phyloP scores from a whole-genome alignment of 345 rosid genomes.

The Gossypium turneri region DNA sequence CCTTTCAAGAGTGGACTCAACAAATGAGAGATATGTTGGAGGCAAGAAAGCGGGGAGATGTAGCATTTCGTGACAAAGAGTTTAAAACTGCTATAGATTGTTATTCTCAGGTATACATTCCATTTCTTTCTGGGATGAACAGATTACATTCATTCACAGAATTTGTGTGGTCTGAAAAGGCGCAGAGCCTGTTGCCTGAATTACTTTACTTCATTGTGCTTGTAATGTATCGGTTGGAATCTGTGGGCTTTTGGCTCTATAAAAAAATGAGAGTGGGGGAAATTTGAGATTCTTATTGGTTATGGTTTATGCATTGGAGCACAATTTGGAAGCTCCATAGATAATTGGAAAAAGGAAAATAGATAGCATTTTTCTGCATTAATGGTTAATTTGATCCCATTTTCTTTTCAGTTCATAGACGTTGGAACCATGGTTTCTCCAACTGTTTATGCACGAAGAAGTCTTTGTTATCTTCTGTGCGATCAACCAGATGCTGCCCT shows the following conservation, averaged over 20 bases:
- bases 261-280: slow-evolving; percentile 1
- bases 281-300: background rate
- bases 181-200: background rate
- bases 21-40: slow-evolving; percentile 85
- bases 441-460: slow-evolving; percentile 72
- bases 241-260: background rate
- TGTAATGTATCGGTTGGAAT: background rate
- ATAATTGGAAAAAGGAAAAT: background rate
- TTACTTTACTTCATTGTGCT: background rate
- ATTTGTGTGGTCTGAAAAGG: background rate
- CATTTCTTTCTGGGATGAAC: background rate
- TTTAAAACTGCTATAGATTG: slow-evolving; percentile 68
- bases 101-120: slow-evolving; percentile 63
- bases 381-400: background rate
- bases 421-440: slow-evolving; percentile 87
- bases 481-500: slow-evolving; percentile 85
- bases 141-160: background rate
- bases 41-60: slow-evolving; percentile 83
- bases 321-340: background rate
- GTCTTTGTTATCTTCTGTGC: slow-evolving; percentile 69
- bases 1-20: slow-evolving; percentile 97
- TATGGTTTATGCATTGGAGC: background rate
- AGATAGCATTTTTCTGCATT: background rate
- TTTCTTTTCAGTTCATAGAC: slow-evolving; percentile 66
- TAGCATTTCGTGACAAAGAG: slow-evolving; percentile 65